Evolutionary conservation across 2,329 filamentous ascomycete genomes (phyloP).

Genomic region (Magnaporthiopsis rhizophila): DNA sequence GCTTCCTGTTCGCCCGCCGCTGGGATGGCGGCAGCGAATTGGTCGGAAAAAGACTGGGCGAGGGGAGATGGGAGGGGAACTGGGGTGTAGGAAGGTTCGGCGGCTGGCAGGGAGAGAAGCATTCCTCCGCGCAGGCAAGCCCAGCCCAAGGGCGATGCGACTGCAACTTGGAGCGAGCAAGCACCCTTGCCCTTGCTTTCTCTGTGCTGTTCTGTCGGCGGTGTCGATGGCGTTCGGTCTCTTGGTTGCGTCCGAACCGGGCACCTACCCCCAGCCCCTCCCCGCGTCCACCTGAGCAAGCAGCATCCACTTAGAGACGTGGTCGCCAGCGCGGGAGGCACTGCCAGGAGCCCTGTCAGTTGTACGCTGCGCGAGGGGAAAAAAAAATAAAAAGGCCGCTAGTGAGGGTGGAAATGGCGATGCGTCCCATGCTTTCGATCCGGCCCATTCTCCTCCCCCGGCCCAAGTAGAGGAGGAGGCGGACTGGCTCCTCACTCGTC

Average conservation of each 20-base stretch:
- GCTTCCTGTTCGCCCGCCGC: neutral
- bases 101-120: neutral
- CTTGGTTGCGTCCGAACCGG: neutral
- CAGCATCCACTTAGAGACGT: neutral
- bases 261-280: too few species aligned
- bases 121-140: neutral
- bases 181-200: constrained; percentile 1
- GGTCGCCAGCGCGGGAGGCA: neutral
- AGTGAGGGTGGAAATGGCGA: constrained; percentile 1
- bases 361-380: neutral
- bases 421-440: constrained; percentile 1
- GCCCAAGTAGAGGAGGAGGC: neutral
- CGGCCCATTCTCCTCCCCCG: neutral
- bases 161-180: neutral
- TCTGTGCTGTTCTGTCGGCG: neutral
- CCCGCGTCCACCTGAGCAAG: neutral
- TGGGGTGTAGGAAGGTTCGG: neutral
- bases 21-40: neutral
- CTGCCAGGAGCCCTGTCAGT: constrained; percentile 23
- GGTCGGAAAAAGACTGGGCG: neutral
- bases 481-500: neutral
- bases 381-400: neutral
- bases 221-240: neutral
- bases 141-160: neutral
- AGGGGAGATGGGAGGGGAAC: neutral